Conservation (phyloP, 1,284 basidiomycete genomes). For the Baeospora myosura region DNA sequence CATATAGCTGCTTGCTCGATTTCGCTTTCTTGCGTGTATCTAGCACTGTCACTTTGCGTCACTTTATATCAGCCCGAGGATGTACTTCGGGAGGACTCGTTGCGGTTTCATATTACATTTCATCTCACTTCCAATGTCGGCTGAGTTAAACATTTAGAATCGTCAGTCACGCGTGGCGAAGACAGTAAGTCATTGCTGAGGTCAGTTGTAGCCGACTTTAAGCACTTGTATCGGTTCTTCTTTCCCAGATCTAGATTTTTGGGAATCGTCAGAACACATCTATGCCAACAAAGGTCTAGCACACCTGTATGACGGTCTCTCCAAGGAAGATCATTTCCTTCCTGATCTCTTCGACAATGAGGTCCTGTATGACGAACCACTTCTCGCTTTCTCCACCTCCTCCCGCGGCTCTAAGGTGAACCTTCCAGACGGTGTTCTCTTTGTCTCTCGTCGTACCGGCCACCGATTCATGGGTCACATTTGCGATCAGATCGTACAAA, state of each 20-base stretch:
- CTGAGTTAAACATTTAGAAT: no score
- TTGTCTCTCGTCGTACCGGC: slow-evolving; percentile 90
- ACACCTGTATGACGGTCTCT: slow-evolving; percentile 89
- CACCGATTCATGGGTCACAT: slow-evolving; percentile 90
- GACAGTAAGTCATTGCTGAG: slow-evolving; percentile 2
- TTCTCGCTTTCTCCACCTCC: slow-evolving; percentile 82
- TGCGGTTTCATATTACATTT: no score
- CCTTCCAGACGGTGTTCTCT: slow-evolving; percentile 86
- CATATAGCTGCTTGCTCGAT: no score
- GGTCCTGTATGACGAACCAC: slow-evolving; percentile 96
- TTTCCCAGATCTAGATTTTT: slow-evolving; percentile 61
- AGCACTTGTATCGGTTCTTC: slow-evolving; percentile 28
- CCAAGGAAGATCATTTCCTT: slow-evolving; percentile 98
- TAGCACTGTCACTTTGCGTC: no score
- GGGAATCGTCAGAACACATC: slow-evolving; percentile 2
- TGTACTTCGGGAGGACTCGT: no score
- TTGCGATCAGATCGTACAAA: slow-evolving; percentile 91
- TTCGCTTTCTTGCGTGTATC: no score
- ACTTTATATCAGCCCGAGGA: no score
- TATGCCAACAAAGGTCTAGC: slow-evolving; percentile 1
- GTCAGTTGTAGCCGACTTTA: slow-evolving; percentile 24
- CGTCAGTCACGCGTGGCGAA: no score
- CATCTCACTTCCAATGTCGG: no score
- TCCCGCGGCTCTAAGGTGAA: slow-evolving; percentile 73
- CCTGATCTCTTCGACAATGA: slow-evolving; percentile 91